These are phyloP conservation scores for Gossypium raimondii DNA, from an alignment of 345 rosid species.

Conservation along the genomic window DNA sequence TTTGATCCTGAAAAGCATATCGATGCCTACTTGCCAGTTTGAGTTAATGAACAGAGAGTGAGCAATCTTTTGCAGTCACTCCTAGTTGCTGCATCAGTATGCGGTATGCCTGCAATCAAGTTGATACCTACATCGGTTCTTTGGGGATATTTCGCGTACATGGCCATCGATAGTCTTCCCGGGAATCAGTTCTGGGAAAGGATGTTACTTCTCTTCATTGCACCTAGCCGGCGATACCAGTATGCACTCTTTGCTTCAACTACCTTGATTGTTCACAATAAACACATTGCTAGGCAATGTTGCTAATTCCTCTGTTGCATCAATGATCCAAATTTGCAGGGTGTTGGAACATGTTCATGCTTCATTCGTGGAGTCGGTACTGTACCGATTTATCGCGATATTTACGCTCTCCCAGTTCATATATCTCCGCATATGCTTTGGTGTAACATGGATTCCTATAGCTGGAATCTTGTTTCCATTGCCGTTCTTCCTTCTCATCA, in stretches of 20 bases:
- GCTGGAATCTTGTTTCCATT: conserved; percentile 81
- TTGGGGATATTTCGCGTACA: conserved; percentile 85
- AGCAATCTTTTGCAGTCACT: conserved; percentile 35
- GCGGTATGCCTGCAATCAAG: conserved; percentile 65
- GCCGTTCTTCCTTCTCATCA: conserved; percentile 72
- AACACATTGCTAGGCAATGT: neutral
- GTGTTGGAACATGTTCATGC: conserved; percentile 66
- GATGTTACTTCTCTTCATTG: conserved; percentile 52
- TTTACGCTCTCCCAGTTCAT: conserved; percentile 60
- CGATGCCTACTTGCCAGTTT: conserved; percentile 48
- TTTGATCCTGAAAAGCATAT: conserved; percentile 81
- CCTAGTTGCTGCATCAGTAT: conserved; percentile 24
- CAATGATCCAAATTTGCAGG: conserved; percentile 32
- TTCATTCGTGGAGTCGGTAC: conserved; percentile 67
- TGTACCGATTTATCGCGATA: conserved; percentile 40
- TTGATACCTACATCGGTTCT: conserved; percentile 73
- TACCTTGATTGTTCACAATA: neutral
- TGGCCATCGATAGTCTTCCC: conserved; percentile 88
- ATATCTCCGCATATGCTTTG: conserved; percentile 66
- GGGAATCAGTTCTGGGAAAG: conserved; percentile 92
- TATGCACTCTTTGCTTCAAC: conserved; percentile 19
- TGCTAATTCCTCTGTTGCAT: neutral
- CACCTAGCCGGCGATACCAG: conserved; percentile 63
- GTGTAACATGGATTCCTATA: conserved; percentile 80
- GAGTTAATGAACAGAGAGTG: conserved; percentile 32